Conservation (phyloP, 2,329 filamentous ascomycete species). For the Fusarium sp. region DNA sequence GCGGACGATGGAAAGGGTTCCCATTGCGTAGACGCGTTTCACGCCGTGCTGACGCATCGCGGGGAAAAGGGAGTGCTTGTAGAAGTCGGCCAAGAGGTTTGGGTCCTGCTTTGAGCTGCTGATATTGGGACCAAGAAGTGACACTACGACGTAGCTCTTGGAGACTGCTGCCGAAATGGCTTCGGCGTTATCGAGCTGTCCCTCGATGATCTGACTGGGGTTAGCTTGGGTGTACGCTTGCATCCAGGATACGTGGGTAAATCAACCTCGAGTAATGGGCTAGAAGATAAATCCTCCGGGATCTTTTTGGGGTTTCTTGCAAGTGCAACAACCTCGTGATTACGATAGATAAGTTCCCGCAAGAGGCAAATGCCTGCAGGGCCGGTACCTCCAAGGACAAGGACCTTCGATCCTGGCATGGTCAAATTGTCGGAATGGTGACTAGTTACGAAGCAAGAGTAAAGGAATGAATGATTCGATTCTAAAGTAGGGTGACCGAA, state of each 20-base stretch:
- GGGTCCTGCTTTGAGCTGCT: background rate
- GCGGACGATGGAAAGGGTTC: conserved; percentile 46
- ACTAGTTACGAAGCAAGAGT: too few species aligned
- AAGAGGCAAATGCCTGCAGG: conserved; percentile 48
- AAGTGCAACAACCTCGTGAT: conserved; percentile 40
- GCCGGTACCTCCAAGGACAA: conserved; percentile 49
- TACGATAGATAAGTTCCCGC: conserved; percentile 44
- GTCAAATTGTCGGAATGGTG: too few species aligned
- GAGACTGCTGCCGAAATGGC: conserved; percentile 7
- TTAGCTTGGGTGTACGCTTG: background rate
- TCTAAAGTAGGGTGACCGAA: too few species aligned
- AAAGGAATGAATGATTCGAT: too few species aligned
- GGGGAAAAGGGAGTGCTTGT: conserved; percentile 7
- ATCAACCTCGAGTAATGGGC: conserved; percentile 14
- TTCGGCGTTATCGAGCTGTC: background rate
- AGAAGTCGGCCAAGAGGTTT: background rate
- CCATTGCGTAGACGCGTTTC: conserved; percentile 49
- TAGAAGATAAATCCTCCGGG: background rate
- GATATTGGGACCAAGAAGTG: conserved; percentile 20
- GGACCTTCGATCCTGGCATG: conserved; percentile 3
- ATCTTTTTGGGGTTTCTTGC: conserved; percentile 27
- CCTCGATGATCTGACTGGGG: background rate
- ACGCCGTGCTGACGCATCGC: conserved; percentile 21
- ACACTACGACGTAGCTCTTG: conserved; percentile 12
- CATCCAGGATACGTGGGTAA: too few species aligned